Evolutionary conservation across 805 yeast species (phyloP), one percentile per base, ranked within the genome.

Genomic region (Scheffersomyces spartinae): DNA sequence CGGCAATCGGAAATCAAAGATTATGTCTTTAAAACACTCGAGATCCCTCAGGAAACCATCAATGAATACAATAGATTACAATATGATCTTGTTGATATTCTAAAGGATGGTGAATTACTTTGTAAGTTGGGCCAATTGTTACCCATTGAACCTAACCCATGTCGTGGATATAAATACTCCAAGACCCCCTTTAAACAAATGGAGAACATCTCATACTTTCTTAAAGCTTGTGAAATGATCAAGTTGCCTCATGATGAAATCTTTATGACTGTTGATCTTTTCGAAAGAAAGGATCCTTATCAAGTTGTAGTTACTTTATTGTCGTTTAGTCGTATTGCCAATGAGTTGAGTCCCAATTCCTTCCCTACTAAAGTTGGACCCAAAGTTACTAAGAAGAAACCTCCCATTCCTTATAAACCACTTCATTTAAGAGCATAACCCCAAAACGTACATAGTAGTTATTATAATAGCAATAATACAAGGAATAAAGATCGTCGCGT

Each of bases 201-300:
- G 95, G 94, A 83, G 42, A 82, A 82, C 41, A 81, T 83, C 17
- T 71, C 83, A 25, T 69, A 70, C 35, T 83, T 83, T 41, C 52
- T 83, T 19, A 52, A 61, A 5, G 71, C 75, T 28, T 73, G 84
- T 25, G 68, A 74, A 34, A 27, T 44, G 4, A 57, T 73, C 26
- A 88, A 88, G 2, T 74, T 83, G 3, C 82, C 85, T 5, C 78
- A 79, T 36, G 85, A 80, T 43, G 94, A 83, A 45, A 51, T 79
- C 25, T 83, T 83, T 45, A 85, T 78, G 38, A 83, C 94, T 0
- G 54, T 67, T 5, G 94, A 83, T 45, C 56, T 83, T 30, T 83
- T 57, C 36, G 94, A 83, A 43, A 49, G 54, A 15, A 65, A 70
- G 36, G 93, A 83, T 44, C 84, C 88, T 1, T 78, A 82, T 25